These are phyloP conservation scores for Chrysosporium queenslandicum DNA, from an alignment of 2,329 filamentous ascomycete species.

Conservation along the genomic window DNA sequence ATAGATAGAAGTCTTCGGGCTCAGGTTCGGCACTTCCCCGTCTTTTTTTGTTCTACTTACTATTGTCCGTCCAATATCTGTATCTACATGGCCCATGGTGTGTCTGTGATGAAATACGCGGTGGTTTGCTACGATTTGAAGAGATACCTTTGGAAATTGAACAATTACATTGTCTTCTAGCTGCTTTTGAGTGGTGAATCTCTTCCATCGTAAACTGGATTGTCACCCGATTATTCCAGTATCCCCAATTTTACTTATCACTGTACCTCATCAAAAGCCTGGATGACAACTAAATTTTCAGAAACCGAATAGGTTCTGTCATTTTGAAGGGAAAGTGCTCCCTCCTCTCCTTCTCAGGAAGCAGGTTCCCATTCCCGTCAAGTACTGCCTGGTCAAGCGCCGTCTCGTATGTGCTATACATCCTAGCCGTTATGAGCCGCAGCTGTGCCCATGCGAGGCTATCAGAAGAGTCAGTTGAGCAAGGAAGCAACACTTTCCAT, in stretches of 20 bases:
- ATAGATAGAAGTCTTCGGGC: not conserved
- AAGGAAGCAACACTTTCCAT: not conserved
- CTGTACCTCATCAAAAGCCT: not conserved
- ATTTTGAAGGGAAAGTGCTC: conserved; percentile 12
- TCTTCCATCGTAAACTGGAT: not conserved
- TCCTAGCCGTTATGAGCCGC: conserved; percentile 14
- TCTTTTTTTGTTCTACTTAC: too few relatives aligned
- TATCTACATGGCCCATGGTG: not conserved
- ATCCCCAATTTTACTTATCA: not conserved
- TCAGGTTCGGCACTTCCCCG: not conserved
- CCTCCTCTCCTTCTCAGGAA: conserved; percentile 13
- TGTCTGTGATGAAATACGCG: not conserved
- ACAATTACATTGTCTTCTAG: not conserved
- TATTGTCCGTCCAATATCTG: too few relatives aligned
- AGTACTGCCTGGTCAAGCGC: conserved; percentile 10
- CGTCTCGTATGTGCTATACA: conserved; percentile 16
- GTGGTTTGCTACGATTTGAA: not conserved
- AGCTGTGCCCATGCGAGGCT: conserved; percentile 18
- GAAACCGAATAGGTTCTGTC: conserved; percentile 14
- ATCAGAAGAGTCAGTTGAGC: not conserved
- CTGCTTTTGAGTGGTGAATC: not conserved
- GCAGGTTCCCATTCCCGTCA: conserved; percentile 6
- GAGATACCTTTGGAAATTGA: not conserved
- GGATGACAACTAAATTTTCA: not conserved
- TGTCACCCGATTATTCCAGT: not conserved